Conservation (phyloP, 305 asterid species). For the Fraxinus sp. region DNA sequence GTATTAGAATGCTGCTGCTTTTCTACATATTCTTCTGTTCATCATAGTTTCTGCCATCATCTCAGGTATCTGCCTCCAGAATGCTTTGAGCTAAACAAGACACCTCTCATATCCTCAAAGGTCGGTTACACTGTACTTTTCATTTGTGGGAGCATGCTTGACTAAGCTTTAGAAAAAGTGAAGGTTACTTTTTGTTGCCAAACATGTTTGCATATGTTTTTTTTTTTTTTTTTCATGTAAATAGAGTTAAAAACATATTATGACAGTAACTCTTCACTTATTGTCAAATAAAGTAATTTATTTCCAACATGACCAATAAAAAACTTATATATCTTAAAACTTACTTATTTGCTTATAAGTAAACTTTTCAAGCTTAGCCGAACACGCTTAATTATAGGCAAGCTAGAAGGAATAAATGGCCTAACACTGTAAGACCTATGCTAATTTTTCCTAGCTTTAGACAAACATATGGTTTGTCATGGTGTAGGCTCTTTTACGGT, state of each 20-base stretch:
- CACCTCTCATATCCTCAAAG: slow-evolving; percentile 95
- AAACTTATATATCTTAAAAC: background rate
- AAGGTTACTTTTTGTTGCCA: background rate
- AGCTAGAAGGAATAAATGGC: background rate
- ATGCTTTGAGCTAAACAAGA: slow-evolving; percentile 94
- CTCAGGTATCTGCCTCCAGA: slow-evolving; percentile 99
- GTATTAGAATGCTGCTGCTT: slow-evolving; percentile 1
- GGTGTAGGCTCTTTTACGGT: background rate
- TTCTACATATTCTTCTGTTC: background rate
- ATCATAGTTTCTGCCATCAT: slow-evolving; percentile 19
- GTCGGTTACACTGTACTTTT: slow-evolving; percentile 34
- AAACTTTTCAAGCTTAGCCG: background rate
- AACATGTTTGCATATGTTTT: background rate
- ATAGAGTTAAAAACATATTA: background rate
- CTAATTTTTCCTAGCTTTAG: background rate
- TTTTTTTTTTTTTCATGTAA: background rate
- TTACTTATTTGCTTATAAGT: background rate
- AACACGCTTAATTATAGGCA: background rate
- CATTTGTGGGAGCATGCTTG: background rate
- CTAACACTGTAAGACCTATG: background rate
- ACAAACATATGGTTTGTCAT: background rate
- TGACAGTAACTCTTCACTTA: background rate
- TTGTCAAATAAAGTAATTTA: background rate
- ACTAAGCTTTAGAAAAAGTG: background rate
- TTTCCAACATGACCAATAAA: background rate